Base-by-base conservation (phyloP, 768 basidiomycete species). In the Pleurotus ostreatus region DNA sequence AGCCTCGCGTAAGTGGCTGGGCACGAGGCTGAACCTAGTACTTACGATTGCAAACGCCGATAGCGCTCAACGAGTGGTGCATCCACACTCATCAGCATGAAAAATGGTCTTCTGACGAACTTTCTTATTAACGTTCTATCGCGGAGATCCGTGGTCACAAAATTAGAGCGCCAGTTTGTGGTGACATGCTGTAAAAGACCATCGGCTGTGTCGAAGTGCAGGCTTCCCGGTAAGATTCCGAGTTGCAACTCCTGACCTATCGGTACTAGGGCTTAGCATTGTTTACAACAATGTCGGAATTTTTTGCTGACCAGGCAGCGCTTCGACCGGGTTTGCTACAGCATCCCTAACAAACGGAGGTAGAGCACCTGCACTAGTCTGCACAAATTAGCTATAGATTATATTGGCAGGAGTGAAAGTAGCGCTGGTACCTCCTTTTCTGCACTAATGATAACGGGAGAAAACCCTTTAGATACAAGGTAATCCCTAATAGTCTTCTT, bases 61-160 rank as follows among this genome's bases (percentile, higher is more conserved):
- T 80, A 97, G 41, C 96, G 78, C 44, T 80, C 73, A 43, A 83
- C 69, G 30, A 95, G 65, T 0, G 94, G 94, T 0, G 92, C 96
- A 59, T 98, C 94, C 26, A 94, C 78, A 46, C 74, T 80, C 45
- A 97, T 72, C 20, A 98, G 79, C 67, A 98, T 74, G 68, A 97
- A 94, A 68, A 94, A 98, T 0, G 97, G 97, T 15, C 97, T 76
- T 64, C 86, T 94, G 37, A 82, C 68, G 65, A 97, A 98, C 48
- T 78, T 71, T 57, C 81, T 80, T 37, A 98, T 74, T 13, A 83
- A 70, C 2, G 76, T 71, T 25, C 72, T 71, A 1, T 80, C 83
- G 41, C 67, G 66, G 18, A 95, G 68, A 65, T 92, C 88, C n/a
- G 75, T 69, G 0, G 94, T 96, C 26, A 98, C 93, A 62, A 87